Base-by-base conservation (phyloP, 2,329 filamentous ascomycete genomes). In the Claviceps africana region DNA sequence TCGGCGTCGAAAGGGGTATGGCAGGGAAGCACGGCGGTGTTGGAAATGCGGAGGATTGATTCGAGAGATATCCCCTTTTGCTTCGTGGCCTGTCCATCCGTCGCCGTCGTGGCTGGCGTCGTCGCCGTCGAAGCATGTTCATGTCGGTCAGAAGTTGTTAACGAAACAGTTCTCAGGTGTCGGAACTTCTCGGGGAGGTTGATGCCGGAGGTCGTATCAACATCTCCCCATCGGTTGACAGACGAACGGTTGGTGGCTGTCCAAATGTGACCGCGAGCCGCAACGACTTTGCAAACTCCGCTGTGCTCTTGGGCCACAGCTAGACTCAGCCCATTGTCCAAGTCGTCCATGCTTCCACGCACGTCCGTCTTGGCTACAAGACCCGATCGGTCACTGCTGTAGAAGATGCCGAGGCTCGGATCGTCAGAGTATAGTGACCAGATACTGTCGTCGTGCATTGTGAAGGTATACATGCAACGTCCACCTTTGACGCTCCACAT, bases 361-460 rank as follows among this genome's bases (percentile, higher is more conserved):
- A 91, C 85, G 65, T 98, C 93, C 1, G 91, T 97, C 74, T 97
- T 98, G 51, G 89, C 91, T n/a, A 98, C 84, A 55, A 96, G 70
- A 2, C 93, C 93, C 1, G 88, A 90, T 50, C 91, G 83, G 68
- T 98, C 93, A 59, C 85, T 87, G 52, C 91, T 97, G 71, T 97
- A 97, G 67, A 98, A 97, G 31, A 95, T 79, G 10, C 85, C 84
- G 4, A 98, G 77, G 54, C 85, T 78, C 0, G 90, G 89, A 60
- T 95, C 82, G 51, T 91, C 83, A 0, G 93, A 96, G 67, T 86
- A 95, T 22, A 98, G 75, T 1, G 88, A 94, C 93, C 93, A 98
- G 22, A 98, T 88, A 64, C 90, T 96, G 64, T 95, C 89, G 64
- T 95, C 95, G 70, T 98, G 93, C 93, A 98, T 98, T 51, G 90